Base-by-base conservation (phyloP, 1,139 yeast genomes). In the Komagataea norvegica region DNA sequence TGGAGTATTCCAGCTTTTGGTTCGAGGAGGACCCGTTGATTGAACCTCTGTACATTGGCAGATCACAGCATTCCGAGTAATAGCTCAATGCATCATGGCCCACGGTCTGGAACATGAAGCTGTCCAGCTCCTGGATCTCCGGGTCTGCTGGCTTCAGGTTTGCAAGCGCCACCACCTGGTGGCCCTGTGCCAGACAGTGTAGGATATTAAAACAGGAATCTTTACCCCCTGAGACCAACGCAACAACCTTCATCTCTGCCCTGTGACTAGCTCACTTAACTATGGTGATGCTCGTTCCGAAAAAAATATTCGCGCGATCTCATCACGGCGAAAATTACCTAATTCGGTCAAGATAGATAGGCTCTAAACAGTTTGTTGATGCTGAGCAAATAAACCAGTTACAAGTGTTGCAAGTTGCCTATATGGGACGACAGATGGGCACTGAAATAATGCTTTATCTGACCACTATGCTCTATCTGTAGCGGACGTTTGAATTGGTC, bases 21-120 rank as follows among this genome's bases (percentile, higher is more conserved):
- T 84, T 79, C 31, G 74, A 65, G 0, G 94, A 78, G 0, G 64
- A 56, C 0, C 95, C 91, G 0, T 48, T 49, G 33, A 89, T 86
- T 13, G 70, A 66, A n/a, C 73, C 77, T 36, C 95, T 64, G 52
- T 80, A 87, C 53, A 91, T 62, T 1, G 98, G 97, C 1, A 85
- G 77, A 6, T 76, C 88, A 31, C 85, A 63, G 51, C 95, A 85
- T 44, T 80, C 68, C 2, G 74, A 66, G 53, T 88, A 87, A 40
- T 66, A 61, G 1, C 74, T 71, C 5, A 91, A 70, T 4, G 86
- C 76, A 48, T 83, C 87, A 58, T 84, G 93, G 0, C 98, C 98
- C n/a, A 91, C 98, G 0, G 98, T 91, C 60, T 91, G 98, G 60
- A 86, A 91, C 98, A 91, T 91, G 58, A 83, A 91, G 39, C 96